phyloP scores from a whole-genome alignment of 345 rosid genomes.

The Rhodamnia argentea region DNA sequence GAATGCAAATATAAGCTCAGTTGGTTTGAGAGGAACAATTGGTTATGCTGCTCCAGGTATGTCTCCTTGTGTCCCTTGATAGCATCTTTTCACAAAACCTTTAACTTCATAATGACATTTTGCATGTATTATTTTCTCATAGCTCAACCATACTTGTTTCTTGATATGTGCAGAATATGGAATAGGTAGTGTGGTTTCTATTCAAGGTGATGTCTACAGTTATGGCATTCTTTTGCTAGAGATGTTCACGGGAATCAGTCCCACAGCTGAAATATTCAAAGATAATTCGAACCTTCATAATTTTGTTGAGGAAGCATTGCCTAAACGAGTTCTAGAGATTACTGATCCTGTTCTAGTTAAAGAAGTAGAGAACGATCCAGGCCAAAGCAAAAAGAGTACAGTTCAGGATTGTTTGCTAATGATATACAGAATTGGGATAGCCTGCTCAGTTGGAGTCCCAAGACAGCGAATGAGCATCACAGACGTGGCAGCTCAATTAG shows the following conservation, averaged over 20 bases:
- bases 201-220: slow-evolving; percentile 1
- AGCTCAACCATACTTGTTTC: too few species aligned
- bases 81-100: not conserved
- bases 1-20: too few species aligned
- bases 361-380: not conserved
- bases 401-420: not conserved
- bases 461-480: not conserved
- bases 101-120: too few species aligned
- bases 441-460: slow-evolving; percentile 7
- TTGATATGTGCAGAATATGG: too few species aligned
- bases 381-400: not conserved
- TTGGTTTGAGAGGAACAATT: too few species aligned
- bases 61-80: too few species aligned
- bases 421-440: slow-evolving; percentile 4
- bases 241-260: slow-evolving; percentile 11
- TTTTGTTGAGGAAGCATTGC: slow-evolving; percentile 3
- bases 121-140: too few species aligned
- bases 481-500: not conserved
- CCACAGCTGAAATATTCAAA: slow-evolving; percentile 7
- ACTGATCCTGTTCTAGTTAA: slow-evolving; percentile 1
- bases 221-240: slow-evolving; percentile 20
- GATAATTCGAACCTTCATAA: slow-evolving; percentile 10
- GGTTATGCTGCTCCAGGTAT: too few species aligned
- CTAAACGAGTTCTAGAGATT: slow-evolving; percentile 1
- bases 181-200: too few species aligned